phyloP scores from a whole-genome alignment of 805 yeast species.

The Kazachstania psychrophila region DNA sequence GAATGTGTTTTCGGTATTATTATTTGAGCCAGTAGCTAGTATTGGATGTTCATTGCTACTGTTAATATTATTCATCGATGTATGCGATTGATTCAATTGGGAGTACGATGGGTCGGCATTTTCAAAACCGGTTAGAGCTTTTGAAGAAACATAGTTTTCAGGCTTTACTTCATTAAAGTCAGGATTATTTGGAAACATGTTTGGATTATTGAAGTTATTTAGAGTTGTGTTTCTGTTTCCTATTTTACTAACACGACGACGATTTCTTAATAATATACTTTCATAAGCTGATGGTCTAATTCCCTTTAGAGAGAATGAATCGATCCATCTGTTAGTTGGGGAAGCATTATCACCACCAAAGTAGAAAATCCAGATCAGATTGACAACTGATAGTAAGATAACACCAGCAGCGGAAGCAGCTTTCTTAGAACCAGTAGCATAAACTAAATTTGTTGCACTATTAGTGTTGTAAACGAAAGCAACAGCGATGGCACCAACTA shows the following conservation, averaged over 20 bases:
- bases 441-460: slow-evolving; percentile 71
- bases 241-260: slow-evolving; percentile 17
- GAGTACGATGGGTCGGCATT: slow-evolving; percentile 31
- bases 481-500: slow-evolving; percentile 39
- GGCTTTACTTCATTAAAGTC: slow-evolving; percentile 10
- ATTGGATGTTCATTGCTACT: background rate
- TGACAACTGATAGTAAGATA: slow-evolving; percentile 70
- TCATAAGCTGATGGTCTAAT: slow-evolving; percentile 32
- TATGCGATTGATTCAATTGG: slow-evolving; percentile 1
- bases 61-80: background rate
- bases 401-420: slow-evolving; percentile 93
- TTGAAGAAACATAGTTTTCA: slow-evolving; percentile 36
- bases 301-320: slow-evolving; percentile 61
- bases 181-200: slow-evolving; percentile 1
- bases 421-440: slow-evolving; percentile 50
- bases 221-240: background rate
- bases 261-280: slow-evolving; percentile 17
- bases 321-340: slow-evolving; percentile 77
- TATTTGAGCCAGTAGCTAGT: background rate
- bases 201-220: background rate
- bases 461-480: slow-evolving; percentile 82
- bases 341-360: slow-evolving; percentile 86
- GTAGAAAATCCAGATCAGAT: slow-evolving; percentile 77
- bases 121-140: slow-evolving; percentile 54
- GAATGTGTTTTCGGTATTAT: slow-evolving; percentile 17